A percentile compares a stretch with the other conserved stretches of the same genome.
phyloP scores from a whole-genome alignment of 2,329 filamentous ascomycete genomes.

The Penicillium griseofulvum region DNA sequence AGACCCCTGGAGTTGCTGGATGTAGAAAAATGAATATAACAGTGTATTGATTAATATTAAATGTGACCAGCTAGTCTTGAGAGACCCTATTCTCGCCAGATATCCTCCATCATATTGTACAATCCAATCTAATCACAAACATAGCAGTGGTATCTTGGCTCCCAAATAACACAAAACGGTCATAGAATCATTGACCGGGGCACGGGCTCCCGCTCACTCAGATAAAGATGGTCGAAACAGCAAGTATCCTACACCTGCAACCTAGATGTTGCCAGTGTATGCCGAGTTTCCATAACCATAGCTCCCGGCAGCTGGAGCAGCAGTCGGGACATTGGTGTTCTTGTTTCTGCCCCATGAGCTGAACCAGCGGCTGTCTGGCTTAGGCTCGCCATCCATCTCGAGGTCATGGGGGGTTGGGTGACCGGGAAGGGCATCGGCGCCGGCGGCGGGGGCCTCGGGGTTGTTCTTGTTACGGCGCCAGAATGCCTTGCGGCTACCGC shows the following conservation, averaged over 20 bases:
- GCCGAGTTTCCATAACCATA: slow-evolving; percentile 34
- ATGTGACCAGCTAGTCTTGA: neutral
- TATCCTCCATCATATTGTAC: slow-evolving; percentile 14
- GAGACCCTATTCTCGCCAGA: slow-evolving; percentile 7
- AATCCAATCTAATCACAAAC: slow-evolving; percentile 11
- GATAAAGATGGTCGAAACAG: neutral
- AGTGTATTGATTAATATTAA: slow-evolving; percentile 5
- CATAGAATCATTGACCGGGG: slow-evolving; percentile 19
- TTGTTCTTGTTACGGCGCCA: slow-evolving; percentile 45
- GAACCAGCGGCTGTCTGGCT: slow-evolving; percentile 23
- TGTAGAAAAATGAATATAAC: neutral
- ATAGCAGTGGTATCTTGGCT: slow-evolving; percentile 23
- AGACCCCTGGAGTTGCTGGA: neutral
- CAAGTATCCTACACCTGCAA: neutral
- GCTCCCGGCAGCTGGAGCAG: slow-evolving; percentile 18
- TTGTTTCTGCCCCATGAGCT: slow-evolving; percentile 25
- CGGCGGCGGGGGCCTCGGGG: slow-evolving; percentile 33
- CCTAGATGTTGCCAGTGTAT: slow-evolving; percentile 32
- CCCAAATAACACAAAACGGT: slow-evolving; percentile 9
- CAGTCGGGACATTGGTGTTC: slow-evolving; percentile 7
- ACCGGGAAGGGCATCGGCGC: slow-evolving; percentile 37
- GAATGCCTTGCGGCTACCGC: slow-evolving; percentile 49
- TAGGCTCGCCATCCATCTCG: slow-evolving; percentile 25
- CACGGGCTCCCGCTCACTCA: neutral
- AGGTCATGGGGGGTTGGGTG: slow-evolving; percentile 43